phyloP scores from a whole-genome alignment of 495 filamentous ascomycete species.

The Parmelia sp. region DNA sequence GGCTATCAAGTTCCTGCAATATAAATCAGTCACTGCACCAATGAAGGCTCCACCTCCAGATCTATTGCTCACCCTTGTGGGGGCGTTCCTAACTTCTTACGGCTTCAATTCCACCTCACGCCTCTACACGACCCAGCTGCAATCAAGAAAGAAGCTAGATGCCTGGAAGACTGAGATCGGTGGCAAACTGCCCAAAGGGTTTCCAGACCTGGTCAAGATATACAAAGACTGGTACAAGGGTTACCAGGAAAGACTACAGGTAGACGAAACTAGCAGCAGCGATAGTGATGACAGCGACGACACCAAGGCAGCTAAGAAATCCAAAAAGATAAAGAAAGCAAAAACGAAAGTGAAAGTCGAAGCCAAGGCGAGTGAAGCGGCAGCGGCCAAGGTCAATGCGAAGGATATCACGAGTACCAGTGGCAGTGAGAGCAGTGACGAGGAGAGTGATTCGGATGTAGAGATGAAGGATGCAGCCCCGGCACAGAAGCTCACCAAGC shows the following conservation, averaged over 20 bases:
- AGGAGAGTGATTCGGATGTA: slow-evolving; percentile 11
- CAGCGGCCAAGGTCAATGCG: slow-evolving; percentile 7
- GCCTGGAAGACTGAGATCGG: slow-evolving; percentile 28
- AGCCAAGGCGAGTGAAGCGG: slow-evolving; percentile 13
- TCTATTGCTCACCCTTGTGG: slow-evolving; percentile 59
- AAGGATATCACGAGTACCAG: slow-evolving; percentile 24
- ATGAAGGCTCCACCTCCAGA: slow-evolving; percentile 40
- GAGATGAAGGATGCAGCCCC: slow-evolving; percentile 30
- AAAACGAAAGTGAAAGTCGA: slow-evolving; percentile 14
- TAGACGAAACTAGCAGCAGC: slow-evolving; percentile 30
- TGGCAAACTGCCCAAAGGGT: slow-evolving; percentile 34
- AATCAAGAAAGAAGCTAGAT: slow-evolving; percentile 40
- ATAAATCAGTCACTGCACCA: slow-evolving; percentile 24
- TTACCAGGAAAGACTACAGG: slow-evolving; percentile 31
- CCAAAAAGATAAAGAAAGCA: slow-evolving; percentile 16
- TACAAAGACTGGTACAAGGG: slow-evolving; percentile 44
- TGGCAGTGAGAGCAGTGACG: slow-evolving; percentile 18
- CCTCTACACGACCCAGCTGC: slow-evolving; percentile 54
- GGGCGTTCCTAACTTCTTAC: slow-evolving; percentile 58
- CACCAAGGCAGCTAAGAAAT: slow-evolving; percentile 23
- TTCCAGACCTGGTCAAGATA: slow-evolving; percentile 42
- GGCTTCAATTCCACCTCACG: slow-evolving; percentile 53
- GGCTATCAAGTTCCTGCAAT: slow-evolving; percentile 25
- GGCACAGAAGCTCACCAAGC: slow-evolving; percentile 21
- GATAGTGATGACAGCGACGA: slow-evolving; percentile 36